phyloP scores from a whole-genome alignment of 257 asterid species.

The Thymus quinquecostatus region DNA sequence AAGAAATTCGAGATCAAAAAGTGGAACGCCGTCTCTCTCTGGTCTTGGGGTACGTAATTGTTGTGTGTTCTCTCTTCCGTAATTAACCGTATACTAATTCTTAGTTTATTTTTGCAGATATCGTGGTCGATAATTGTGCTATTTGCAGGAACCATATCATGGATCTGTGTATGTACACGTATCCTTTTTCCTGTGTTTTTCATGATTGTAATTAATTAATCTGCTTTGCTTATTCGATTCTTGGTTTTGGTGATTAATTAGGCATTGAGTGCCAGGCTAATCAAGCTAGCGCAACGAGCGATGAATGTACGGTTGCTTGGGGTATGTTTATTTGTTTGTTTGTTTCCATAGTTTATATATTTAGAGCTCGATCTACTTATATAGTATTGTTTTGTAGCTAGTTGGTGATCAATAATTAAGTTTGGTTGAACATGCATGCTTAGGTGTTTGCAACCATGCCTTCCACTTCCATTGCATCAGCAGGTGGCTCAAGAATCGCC shows the following conservation, averaged over 20 bases:
- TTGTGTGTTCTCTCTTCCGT: neutral
- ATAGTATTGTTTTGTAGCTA: no score
- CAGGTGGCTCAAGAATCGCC: constrained; percentile 99
- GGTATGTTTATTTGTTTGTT: constrained; percentile 53
- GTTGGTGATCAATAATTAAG: no score
- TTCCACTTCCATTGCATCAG: constrained; percentile 99
- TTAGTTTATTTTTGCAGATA: constrained; percentile 55
- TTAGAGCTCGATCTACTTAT: no score
- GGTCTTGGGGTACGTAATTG: constrained; percentile 81
- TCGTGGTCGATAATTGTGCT: constrained; percentile 94
- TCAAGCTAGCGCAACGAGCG: constrained; percentile 98
- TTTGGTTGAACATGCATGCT: no score
- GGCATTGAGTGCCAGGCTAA: constrained; percentile 99
- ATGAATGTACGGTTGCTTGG: constrained; percentile 99
- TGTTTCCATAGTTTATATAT: neutral
- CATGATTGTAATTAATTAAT: no score
- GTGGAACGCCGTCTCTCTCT: constrained; percentile 92
- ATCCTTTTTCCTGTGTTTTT: neutral
- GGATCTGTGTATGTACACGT: constrained; percentile 81
- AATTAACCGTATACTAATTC: constrained; percentile 11
- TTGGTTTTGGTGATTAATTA: constrained; percentile 32
- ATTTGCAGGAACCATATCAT: constrained; percentile 95
- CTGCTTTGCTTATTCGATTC: neutral
- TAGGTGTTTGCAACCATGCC: constrained; percentile 98
- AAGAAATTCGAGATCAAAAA: constrained; percentile 87